Evolutionary conservation across 192 early-diverging fungal genomes (phyloP), one percentile per base, ranked within the genome.

Genomic region (Mortierella hygrophila): DNA sequence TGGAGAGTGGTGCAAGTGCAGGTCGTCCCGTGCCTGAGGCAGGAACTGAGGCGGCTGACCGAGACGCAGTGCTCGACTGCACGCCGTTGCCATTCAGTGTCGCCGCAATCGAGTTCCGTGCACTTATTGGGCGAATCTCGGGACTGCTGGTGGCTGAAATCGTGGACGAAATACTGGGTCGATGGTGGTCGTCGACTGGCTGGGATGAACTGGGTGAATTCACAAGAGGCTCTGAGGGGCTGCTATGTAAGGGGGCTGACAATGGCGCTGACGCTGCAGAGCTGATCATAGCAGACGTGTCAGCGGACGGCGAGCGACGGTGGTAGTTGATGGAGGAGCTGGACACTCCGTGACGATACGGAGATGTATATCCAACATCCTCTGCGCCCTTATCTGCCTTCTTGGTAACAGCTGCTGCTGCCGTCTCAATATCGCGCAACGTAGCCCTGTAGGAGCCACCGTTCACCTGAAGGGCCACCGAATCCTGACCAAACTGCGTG

Each of bases 291-390:
- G 63, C 46, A 29, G 84, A 76, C 13, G 72, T 68, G 60, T 86
- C 84, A 18, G 75, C 46, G 6, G 84, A 86, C 8, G 84, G 84
- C 0, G 84, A 86, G 38, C 84, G 78, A 44, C 84, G 78, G 63
- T 86, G 84, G 41, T 80, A 86, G 41, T 38, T 78, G 26, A 86
- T 86, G 26, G 84, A 86, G 1, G 84, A 86, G 32, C 84, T 81
- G 1, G 84, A 86, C 6, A 86, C 79, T 42, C 84, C 84, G n/a
- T 86, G 84, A 29, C 84, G 78, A 49, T 86, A 86, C 23, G 84
- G 84, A 1, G 84, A 86, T 10, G 84, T 86, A 42, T 86, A 86
- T 4, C 84, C 84, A 70, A 86, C 84, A 72, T 86, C 84, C 11
- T 86, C 82, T 44, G 20, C 41, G 13, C 44, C 54, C 0, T 63